These are phyloP conservation scores for Paraphaeosphaeria minitans DNA, from an alignment of 2,329 filamentous ascomycete genomes.

Conservation along the genomic window DNA sequence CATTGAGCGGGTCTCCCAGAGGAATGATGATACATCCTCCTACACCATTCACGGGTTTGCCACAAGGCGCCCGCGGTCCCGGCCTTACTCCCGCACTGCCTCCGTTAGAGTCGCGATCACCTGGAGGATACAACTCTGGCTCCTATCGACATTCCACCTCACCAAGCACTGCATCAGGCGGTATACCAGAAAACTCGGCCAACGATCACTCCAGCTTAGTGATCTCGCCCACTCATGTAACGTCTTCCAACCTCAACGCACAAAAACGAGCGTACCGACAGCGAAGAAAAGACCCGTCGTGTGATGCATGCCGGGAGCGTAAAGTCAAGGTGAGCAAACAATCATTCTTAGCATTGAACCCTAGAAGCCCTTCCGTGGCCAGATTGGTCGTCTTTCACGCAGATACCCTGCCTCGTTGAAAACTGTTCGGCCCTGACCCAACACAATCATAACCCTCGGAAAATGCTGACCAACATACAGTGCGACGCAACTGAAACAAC, in stretches of 20 bases:
- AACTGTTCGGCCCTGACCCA: background rate
- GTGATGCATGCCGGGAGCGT: slow-evolving; percentile 90
- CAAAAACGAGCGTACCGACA: slow-evolving; percentile 96
- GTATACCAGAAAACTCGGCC: slow-evolving; percentile 35
- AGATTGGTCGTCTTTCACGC: background rate
- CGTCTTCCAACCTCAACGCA: slow-evolving; percentile 63
- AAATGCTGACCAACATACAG: slow-evolving; percentile 44
- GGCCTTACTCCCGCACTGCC: slow-evolving; percentile 38
- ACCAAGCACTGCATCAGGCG: slow-evolving; percentile 42
- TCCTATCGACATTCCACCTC: slow-evolving; percentile 44
- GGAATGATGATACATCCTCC: slow-evolving; percentile 42
- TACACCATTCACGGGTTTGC: slow-evolving; percentile 38
- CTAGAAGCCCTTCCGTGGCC: background rate
- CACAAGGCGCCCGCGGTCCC: slow-evolving; percentile 29
- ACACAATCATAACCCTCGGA: background rate
- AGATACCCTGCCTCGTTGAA: background rate
- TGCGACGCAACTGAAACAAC: slow-evolving; percentile 96
- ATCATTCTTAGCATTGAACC: background rate
- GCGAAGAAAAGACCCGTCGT: slow-evolving; percentile 93
- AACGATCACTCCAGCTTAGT: slow-evolving; percentile 45
- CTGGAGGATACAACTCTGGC: slow-evolving; percentile 36
- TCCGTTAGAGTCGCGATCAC: slow-evolving; percentile 37
- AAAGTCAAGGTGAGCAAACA: slow-evolving; percentile 65
- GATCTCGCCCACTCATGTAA: slow-evolving; percentile 49
- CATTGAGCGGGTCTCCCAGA: slow-evolving; percentile 41